Evolutionary conservation across 805 yeast species (phyloP).

Genomic region (Metschnikowia continentalis): DNA sequence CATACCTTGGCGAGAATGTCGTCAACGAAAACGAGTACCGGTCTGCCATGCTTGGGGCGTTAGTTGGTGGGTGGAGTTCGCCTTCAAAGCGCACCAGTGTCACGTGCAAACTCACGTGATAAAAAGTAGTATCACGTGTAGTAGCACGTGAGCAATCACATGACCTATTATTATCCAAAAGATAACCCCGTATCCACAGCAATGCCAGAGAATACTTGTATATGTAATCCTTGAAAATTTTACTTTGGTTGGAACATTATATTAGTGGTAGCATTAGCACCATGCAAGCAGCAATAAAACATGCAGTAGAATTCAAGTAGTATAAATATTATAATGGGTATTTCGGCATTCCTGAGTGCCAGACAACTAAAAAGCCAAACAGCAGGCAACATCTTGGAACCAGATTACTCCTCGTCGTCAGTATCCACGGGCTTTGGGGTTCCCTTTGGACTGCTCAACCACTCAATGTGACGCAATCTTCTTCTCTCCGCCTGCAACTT

Average conservation of each 20-base stretch:
- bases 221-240: too few species aligned
- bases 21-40: conserved; percentile 96
- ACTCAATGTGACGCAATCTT: conserved; percentile 87
- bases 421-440: conserved; percentile 93
- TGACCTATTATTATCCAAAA: neutral
- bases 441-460: conserved; percentile 96
- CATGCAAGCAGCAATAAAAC: neutral
- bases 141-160: neutral
- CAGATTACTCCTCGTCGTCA: conserved; percentile 69
- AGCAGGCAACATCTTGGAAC: neutral
- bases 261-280: too few species aligned
- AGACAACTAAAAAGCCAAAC: too few species aligned
- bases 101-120: conserved; percentile 4
- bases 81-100: conserved; percentile 5
- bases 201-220: too few species aligned
- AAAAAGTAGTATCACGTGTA: neutral
- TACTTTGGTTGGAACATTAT: too few species aligned
- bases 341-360: too few species aligned
- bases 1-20: conserved; percentile 93
- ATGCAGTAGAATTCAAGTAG: neutral
- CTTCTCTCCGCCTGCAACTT: conserved; percentile 89
- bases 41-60: conserved; percentile 71
- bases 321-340: too few species aligned
- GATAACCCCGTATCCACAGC: too few species aligned
- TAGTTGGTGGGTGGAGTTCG: conserved; percentile 2